Evolutionary conservation across 805 yeast species (phyloP), one percentile per base, ranked within the genome.

Genomic region (Suhomyces kilbournensis): DNA sequence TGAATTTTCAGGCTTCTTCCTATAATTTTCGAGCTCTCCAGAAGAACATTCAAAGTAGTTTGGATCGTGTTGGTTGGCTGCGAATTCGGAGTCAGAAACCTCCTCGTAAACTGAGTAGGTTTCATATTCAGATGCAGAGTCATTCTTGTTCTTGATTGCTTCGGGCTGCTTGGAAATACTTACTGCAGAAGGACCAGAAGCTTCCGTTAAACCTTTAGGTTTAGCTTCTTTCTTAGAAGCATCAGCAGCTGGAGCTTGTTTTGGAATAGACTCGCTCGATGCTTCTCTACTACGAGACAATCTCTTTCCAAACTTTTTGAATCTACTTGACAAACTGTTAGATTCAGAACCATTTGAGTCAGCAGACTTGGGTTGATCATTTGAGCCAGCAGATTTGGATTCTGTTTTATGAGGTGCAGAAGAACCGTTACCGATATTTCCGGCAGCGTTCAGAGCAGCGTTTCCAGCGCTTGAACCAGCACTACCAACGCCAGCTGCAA

Each of bases 11-110:
- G 20, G 17, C 23, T 22, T 46, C 32, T 12, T 22, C 14, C 43
- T 47, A n/a, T 47, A 53, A 51, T 60, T 44, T 39, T 46, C 57
- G 10, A 56, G 63, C 32, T 59, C 56, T 7, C 50, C 60, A 17
- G 53, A 48, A 9, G 57, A 14, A 63, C 64, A 59, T 76, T 78
- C 60, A 80, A 62, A 64, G 35, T 81, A 81, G 60, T 79, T 64
- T 15, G 84, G 82, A 63, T 81, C 75, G 54, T 66, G 67, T 58
- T 69, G 71, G 69, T 81, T 60, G 5, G 67, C 65, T 47, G 74
- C 76, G 59, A 59, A 81, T 56, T 81, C 85, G 19, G 53, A 63
- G 55, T 79, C 79, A 32, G 75, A 71, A 28, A 81, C 77, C 35
- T 82, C 81, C 62, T 79, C 82, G 57, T 79, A 77, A 15, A 60